Conservation (phyloP, 2,329 filamentous ascomycete genomes). For the Ampelomyces quisqualis region DNA sequence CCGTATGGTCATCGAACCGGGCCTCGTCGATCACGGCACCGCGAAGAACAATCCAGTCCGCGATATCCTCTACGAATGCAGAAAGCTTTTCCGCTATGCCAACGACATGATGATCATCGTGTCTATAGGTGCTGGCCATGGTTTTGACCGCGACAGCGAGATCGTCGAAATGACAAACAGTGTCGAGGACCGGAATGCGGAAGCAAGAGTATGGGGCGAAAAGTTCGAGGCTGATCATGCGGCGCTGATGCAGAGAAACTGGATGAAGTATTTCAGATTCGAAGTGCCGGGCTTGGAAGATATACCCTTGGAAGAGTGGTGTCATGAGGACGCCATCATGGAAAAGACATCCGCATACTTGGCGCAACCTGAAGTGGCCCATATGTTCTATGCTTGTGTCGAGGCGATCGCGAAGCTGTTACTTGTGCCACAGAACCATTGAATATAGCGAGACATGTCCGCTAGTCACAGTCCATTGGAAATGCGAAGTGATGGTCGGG, state of each 20-base stretch:
- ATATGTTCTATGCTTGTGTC: conserved; percentile 33
- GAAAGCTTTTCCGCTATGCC: conserved; percentile 33
- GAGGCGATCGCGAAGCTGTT: conserved; percentile 32
- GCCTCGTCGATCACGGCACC: conserved; percentile 34
- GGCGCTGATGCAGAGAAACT: conserved; percentile 26
- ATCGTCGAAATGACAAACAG: conserved; percentile 30
- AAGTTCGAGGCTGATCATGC: conserved; percentile 31
- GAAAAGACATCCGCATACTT: conserved; percentile 34
- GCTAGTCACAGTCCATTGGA: no score
- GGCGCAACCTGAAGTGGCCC: conserved; percentile 21
- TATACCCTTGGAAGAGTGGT: conserved; percentile 35
- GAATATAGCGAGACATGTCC: background rate
- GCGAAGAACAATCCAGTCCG: conserved; percentile 37
- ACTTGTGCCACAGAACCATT: conserved; percentile 5
- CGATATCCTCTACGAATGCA: conserved; percentile 35
- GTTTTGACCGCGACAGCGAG: conserved; percentile 21
- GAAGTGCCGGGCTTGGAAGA: conserved; percentile 30
- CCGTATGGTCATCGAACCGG: conserved; percentile 29
- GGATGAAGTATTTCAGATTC: conserved; percentile 40
- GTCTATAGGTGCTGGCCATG: conserved; percentile 30
- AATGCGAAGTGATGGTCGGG: no score
- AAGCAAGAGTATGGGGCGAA: conserved; percentile 20
- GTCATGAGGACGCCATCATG: conserved; percentile 27
- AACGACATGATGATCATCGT: conserved; percentile 38
- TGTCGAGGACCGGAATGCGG: conserved; percentile 21